These are phyloP conservation scores for Dacryopinax spathularia DNA, from an alignment of 768 basidiomycete species.

Conservation along the genomic window DNA sequence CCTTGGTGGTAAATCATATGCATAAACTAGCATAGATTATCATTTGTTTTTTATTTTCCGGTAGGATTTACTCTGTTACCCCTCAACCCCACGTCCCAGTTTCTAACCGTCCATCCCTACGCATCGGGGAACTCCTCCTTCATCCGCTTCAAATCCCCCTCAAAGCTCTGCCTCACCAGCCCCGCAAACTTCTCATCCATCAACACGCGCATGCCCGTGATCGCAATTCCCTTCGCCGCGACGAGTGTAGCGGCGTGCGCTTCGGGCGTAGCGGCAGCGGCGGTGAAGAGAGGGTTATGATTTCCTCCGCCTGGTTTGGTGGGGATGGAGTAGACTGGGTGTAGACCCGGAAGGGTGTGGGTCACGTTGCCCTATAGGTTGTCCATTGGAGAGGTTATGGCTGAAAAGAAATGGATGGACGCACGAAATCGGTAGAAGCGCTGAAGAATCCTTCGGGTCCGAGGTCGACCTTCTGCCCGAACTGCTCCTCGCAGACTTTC, in stretches of 20 bases:
- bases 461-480: slow-evolving; percentile 33
- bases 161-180: slow-evolving; percentile 28
- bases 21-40: not conserved
- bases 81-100: not conserved
- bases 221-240: slow-evolving; percentile 57
- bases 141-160: not conserved
- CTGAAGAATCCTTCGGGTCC: slow-evolving; percentile 54
- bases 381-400: not conserved
- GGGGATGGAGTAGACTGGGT: slow-evolving; percentile 43
- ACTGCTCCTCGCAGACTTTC: slow-evolving; percentile 43
- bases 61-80: not conserved
- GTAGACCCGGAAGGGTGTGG: not conserved
- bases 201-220: slow-evolving; percentile 51
- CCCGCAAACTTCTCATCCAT: slow-evolving; percentile 51
- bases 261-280: slow-evolving; percentile 41
- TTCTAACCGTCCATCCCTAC: not conserved
- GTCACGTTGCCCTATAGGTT: not conserved
- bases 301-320: slow-evolving; percentile 59
- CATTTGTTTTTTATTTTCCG: not conserved
- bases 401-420: not conserved
- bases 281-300: slow-evolving; percentile 56
- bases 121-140: not conserved
- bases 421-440: slow-evolving; percentile 67
- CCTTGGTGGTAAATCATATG: no score
- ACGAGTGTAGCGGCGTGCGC: slow-evolving; percentile 56